These are phyloP conservation scores for Eutrema salsugineum DNA, from an alignment of 441 rosid genomes.

Conservation along the genomic window DNA sequence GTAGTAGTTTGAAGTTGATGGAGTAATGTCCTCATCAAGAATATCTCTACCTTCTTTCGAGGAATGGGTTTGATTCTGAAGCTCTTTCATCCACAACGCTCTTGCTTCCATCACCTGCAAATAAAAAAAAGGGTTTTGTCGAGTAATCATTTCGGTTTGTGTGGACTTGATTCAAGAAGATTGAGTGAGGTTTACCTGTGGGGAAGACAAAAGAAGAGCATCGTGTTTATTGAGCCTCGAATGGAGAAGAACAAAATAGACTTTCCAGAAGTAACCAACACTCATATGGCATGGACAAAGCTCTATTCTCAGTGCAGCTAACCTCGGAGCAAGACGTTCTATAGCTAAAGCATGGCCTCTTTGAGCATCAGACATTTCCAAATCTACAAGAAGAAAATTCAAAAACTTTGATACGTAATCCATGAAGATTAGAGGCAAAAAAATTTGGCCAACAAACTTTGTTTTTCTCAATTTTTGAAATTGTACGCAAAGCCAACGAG, in stretches of 20 bases:
- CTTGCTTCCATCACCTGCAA: conserved; percentile 64
- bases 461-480: too few species aligned
- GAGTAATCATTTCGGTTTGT: not conserved
- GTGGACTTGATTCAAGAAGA: not conserved
- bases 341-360: conserved; percentile 56
- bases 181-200: conserved; percentile 38
- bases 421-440: not conserved
- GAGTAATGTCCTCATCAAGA: conserved; percentile 33
- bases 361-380: conserved; percentile 56
- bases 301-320: conserved; percentile 64
- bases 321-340: conserved; percentile 57
- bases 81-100: conserved; percentile 74
- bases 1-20: conserved; percentile 36
- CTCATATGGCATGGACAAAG: conserved; percentile 74
- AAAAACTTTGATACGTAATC: not conserved
- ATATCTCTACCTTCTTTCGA: conserved; percentile 24
- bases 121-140: not conserved
- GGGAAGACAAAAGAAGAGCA: conserved; percentile 57
- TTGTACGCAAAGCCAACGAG: too few species aligned
- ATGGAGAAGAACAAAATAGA: conserved; percentile 71
- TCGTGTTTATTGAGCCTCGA: conserved; percentile 64
- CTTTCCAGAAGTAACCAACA: conserved; percentile 72
- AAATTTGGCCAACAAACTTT: not conserved
- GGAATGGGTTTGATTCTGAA: conserved; percentile 56
- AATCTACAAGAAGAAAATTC: conserved; percentile 38